Conservation (phyloP, 805 yeast genomes). For the Aciculoconidium aculeatum region DNA sequence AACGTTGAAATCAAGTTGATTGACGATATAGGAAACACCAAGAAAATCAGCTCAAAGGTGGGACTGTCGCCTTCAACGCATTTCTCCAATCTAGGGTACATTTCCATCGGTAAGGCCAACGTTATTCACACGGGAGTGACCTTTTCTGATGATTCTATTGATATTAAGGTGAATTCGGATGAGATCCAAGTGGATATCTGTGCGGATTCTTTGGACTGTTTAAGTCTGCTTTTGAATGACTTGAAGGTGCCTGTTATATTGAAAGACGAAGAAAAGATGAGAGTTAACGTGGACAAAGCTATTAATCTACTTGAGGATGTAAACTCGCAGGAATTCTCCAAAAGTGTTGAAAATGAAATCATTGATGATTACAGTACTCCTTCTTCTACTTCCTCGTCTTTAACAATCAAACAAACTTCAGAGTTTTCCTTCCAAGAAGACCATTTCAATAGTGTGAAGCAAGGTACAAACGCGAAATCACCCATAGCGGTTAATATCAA, state of each 20-base stretch:
- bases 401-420: too few species aligned
- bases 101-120: conserved; percentile 44
- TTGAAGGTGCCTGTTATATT: conserved; percentile 63
- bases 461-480: conserved; percentile 7
- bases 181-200: conserved; percentile 51
- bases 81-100: conserved; percentile 45
- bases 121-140: conserved; percentile 32
- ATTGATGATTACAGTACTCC: too few species aligned
- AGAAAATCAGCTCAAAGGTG: conserved; percentile 6
- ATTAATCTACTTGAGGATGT: conserved; percentile 39
- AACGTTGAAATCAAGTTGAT: conserved; percentile 49
- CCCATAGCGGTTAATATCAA: conserved; percentile 27
- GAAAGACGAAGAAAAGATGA: conserved; percentile 55
- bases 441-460: conserved; percentile 14
- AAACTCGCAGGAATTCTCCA: neutral
- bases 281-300: conserved; percentile 24
- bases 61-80: conserved; percentile 6
- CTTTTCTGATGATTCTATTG: conserved; percentile 25
- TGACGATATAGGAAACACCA: conserved; percentile 45
- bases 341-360: conserved; percentile 1
- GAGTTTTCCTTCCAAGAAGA: conserved; percentile 27
- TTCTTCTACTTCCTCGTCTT: too few species aligned
- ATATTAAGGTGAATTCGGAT: conserved; percentile 45
- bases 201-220: conserved; percentile 78
- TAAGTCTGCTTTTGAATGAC: conserved; percentile 63